Conservation (phyloP, 768 basidiomycete genomes). For the Pleurotus djamor region DNA sequence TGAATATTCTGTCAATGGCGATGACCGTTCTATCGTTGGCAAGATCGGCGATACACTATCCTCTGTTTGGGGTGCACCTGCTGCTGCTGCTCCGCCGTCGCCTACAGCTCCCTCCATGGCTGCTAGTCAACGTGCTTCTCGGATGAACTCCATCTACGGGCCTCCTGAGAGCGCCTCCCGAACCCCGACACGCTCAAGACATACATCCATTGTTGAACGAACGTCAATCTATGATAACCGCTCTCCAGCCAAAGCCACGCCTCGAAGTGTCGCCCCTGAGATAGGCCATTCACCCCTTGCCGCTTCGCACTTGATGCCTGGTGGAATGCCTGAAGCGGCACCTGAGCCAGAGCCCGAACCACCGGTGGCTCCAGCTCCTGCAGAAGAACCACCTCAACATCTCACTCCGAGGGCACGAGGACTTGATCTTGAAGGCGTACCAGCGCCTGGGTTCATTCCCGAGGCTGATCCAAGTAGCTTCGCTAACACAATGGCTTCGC, state of each 20-base stretch:
- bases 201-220: background rate
- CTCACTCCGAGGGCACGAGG: background rate
- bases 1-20: constrained; percentile 17
- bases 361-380: background rate
- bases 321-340: background rate
- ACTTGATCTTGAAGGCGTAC: background rate
- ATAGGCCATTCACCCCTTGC: background rate
- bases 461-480: background rate
- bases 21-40: constrained; percentile 29
- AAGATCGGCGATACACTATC: constrained; percentile 40
- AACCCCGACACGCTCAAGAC: background rate
- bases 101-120: background rate
- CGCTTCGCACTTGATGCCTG: background rate
- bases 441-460: background rate
- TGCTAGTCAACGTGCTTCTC: background rate
- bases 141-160: background rate
- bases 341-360: constrained; percentile 2
- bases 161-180: background rate
- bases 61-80: constrained; percentile 43
- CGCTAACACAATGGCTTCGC: background rate
- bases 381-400: background rate
- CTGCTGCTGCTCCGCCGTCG: constrained; percentile 8
- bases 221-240: background rate
- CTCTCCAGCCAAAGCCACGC: background rate
- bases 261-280: background rate